Evolutionary conservation across 176 grass and related monocot species (phyloP), one percentile per base, ranked within the genome.

Genomic region (Avena sativa): DNA sequence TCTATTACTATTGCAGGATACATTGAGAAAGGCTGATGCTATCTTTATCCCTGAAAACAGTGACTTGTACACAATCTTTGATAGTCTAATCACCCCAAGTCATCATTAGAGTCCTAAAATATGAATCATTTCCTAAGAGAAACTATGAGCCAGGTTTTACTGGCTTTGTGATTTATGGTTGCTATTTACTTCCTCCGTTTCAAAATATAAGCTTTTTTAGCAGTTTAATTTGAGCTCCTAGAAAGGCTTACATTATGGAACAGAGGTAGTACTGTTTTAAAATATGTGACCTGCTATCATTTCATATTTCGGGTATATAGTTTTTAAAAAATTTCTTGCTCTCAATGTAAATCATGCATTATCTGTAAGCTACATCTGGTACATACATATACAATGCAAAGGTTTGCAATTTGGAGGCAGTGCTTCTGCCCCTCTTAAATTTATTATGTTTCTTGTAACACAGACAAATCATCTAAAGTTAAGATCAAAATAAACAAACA

Each of bases 41-140:
- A 96, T 96, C 30, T 98, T 98, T 44, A 89, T 90, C 83, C 80
- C 90, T 64, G 97, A 98, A 65, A 96, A 96, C 85, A 96, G 91
- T 66, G 94, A 98, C 78, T 83, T 96, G 32, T 96, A 96, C 83
- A 87, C 87, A 62, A 94, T 96, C 70, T 98, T 98, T 87, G 97
- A 93, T 77, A 82, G 92, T 88, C 80, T 98, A 85, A 96, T 98
- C 76, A 94, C 84, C 86, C 97, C 92, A 12, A 98, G 92, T 68
- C 23, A 91, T 62, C 85, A 87, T 48, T 94, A 90, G 65, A 62
- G 5, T 87, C 11, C 69, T 77, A 19, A 8, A 82, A 83, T 26
- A n/a, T 43, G 21, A 67, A 68, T 40, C 20, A 60, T 79, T 62
- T 67, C 15, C 14, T 6, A 40, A 40, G 38, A 40, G 38, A 40